Conservation (phyloP, 495 filamentous ascomycete genomes). For the Penicillium nucicola region DNA sequence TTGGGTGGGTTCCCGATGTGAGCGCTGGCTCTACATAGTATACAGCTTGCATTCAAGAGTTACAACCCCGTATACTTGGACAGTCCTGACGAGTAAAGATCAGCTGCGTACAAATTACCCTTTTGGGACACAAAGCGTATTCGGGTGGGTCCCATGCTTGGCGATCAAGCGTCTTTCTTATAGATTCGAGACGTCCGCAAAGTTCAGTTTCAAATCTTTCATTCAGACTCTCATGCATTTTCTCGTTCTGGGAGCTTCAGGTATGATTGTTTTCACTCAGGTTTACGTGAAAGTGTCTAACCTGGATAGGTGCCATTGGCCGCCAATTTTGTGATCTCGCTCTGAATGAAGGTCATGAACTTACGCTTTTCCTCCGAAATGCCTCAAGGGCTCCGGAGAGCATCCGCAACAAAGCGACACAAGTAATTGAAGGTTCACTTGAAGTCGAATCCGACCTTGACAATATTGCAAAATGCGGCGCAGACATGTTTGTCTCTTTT, state of each 20-base stretch:
- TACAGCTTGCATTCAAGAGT: too few species aligned
- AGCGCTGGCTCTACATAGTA: too few species aligned
- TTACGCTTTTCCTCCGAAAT: slow-evolving; percentile 5
- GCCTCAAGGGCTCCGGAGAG: neutral
- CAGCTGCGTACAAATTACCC: too few species aligned
- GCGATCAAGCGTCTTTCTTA: too few species aligned
- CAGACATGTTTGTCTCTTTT: slow-evolving; percentile 11
- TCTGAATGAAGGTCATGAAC: slow-evolving; percentile 2
- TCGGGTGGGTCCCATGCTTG: too few species aligned
- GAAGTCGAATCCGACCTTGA: slow-evolving; percentile 4
- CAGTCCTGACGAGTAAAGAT: too few species aligned
- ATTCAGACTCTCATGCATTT: neutral
- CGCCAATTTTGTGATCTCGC: slow-evolving; percentile 10
- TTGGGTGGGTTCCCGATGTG: slow-evolving; percentile 1
- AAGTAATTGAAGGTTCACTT: slow-evolving; percentile 1
- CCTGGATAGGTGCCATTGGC: slow-evolving; percentile 4
- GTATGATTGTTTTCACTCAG: neutral
- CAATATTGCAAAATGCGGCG: slow-evolving; percentile 3
- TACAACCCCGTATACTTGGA: too few species aligned
- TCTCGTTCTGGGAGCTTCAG: neutral
- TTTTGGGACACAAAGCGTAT: too few species aligned
- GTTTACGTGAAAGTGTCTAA: neutral
- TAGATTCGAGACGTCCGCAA: too few species aligned
- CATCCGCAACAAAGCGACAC: neutral
- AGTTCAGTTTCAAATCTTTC: too few species aligned